Evolutionary conservation across 164 flowering plant species (phyloP).

Genomic region (Taxillus chinensis): DNA sequence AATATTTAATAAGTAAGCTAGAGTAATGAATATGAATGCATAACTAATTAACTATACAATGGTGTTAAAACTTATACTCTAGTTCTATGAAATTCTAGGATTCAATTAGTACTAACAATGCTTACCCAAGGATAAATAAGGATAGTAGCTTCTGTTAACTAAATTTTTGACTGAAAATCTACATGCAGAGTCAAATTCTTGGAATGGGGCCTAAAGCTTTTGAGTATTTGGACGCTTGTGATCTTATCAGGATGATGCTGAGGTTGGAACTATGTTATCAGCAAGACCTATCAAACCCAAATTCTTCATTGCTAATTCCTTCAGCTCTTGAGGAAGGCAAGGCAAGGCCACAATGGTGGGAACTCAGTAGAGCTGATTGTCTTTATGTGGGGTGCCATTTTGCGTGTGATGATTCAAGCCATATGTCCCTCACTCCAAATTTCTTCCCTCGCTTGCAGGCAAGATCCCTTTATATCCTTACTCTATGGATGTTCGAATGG

Average conservation of each 20-base stretch:
- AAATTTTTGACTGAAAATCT: too few relatives aligned
- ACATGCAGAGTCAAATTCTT: slow-evolving; percentile 63
- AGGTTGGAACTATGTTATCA: slow-evolving; percentile 77
- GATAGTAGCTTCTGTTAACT: too few relatives aligned
- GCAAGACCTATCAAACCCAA: slow-evolving; percentile 61
- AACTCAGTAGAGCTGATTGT: slow-evolving; percentile 33
- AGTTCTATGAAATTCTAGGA: too few relatives aligned
- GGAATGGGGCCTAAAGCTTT: slow-evolving; percentile 63
- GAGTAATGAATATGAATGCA: too few relatives aligned
- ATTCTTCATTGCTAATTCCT: slow-evolving; percentile 64
- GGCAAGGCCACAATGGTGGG: slow-evolving; percentile 75
- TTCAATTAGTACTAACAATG: too few relatives aligned
- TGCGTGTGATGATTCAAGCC: slow-evolving; percentile 84
- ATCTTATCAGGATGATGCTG: slow-evolving; percentile 82
- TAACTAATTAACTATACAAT: too few relatives aligned
- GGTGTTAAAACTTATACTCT: too few relatives aligned
- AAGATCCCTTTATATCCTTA: slow-evolving; percentile 10
- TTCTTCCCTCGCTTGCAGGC: slow-evolving; percentile 93
- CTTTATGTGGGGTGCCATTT: slow-evolving; percentile 73
- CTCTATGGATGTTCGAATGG: too few relatives aligned
- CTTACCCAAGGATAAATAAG: too few relatives aligned
- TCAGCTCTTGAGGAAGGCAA: slow-evolving; percentile 76
- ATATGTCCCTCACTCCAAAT: slow-evolving; percentile 76
- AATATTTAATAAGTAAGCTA: too few relatives aligned
- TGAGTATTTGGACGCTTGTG: slow-evolving; percentile 64